Conservation (phyloP, 768 basidiomycete species). For the Suillus sp. region DNA sequence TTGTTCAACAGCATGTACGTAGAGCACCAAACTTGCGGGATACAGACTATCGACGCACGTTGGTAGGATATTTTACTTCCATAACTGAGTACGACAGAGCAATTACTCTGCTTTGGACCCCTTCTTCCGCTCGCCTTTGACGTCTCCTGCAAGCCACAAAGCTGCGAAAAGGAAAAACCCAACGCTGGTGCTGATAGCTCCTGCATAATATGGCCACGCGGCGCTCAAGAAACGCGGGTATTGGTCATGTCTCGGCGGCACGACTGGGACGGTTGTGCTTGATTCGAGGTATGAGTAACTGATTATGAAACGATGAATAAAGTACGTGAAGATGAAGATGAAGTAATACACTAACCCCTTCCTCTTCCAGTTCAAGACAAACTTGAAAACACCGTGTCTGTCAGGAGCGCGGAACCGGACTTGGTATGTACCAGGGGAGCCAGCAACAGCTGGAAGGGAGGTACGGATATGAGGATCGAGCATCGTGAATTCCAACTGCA, state of each 20-base stretch:
- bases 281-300: slow-evolving; percentile 79
- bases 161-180: slow-evolving; percentile 87
- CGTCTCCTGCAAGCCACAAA: slow-evolving; percentile 85
- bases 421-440: slow-evolving; percentile 67
- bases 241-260: slow-evolving; percentile 92
- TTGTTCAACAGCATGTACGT: slow-evolving; percentile 9
- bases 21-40: slow-evolving; percentile 1
- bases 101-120: slow-evolving; percentile 31
- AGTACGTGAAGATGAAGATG: not conserved
- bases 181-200: slow-evolving; percentile 85
- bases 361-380: slow-evolving; percentile 88
- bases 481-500: slow-evolving; percentile 98
- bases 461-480: slow-evolving; percentile 95
- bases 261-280: slow-evolving; percentile 79
- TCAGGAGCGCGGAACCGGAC: slow-evolving; percentile 91
- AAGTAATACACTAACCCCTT: slow-evolving; percentile 61
- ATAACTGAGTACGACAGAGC: too few species aligned
- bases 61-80: slow-evolving; percentile 10
- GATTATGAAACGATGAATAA: slow-evolving; percentile 2
- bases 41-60: not conserved
- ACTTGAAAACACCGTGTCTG: slow-evolving; percentile 98
- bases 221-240: slow-evolving; percentile 95
- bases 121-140: slow-evolving; percentile 62
- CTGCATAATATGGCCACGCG: slow-evolving; percentile 94
- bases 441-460: slow-evolving; percentile 59